phyloP scores from a whole-genome alignment of 176 grass and related monocot species.

The Zoysia pacifica region DNA sequence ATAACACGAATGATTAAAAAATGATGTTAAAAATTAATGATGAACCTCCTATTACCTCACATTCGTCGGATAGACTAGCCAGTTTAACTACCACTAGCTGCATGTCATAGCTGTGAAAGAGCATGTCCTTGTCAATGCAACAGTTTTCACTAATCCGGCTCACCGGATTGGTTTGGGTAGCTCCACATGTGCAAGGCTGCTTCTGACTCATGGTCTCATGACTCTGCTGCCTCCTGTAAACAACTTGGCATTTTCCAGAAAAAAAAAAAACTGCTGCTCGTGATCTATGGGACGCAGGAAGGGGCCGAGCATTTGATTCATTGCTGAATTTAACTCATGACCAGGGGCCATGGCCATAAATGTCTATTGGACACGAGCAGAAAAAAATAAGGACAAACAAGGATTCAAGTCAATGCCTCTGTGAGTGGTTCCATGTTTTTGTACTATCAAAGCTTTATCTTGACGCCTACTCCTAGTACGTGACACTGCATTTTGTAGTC shows the following conservation, averaged over 20 bases:
- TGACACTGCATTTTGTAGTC: conserved; percentile 1
- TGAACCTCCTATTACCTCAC: too few species aligned
- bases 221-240: not conserved
- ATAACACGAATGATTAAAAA: too few species aligned
- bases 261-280: not conserved
- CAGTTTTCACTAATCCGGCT: not conserved
- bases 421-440: conserved; percentile 1
- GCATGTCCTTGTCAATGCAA: too few species aligned
- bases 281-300: not conserved
- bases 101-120: too few species aligned
- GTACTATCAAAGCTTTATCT: conserved; percentile 30
- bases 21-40: too few species aligned
- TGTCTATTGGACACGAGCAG: conserved; percentile 20
- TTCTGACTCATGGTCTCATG: not conserved
- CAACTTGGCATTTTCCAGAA: too few species aligned
- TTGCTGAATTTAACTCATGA: conserved; percentile 28
- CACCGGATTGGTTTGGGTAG: not conserved
- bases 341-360: conserved; percentile 33
- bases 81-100: too few species aligned
- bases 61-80: too few species aligned
- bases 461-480: not conserved
- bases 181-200: not conserved
- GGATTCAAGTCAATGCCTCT: not conserved
- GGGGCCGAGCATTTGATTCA: not conserved
- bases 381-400: conserved; percentile 14